phyloP scores from a whole-genome alignment of 2,329 filamentous ascomycete species.

The Phaeosphaeria sp. region DNA sequence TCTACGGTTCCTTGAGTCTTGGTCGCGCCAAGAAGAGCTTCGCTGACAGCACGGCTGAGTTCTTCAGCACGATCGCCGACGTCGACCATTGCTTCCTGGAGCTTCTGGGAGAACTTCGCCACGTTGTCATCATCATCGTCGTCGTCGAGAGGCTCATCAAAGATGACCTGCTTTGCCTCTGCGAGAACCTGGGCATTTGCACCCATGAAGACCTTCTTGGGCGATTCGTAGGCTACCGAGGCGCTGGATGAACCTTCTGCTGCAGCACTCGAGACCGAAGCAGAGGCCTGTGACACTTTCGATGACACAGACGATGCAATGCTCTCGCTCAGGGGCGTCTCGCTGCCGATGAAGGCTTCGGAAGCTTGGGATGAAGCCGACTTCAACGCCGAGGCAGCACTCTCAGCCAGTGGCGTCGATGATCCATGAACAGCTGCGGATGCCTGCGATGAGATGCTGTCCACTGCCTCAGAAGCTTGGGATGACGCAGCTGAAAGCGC shows the following conservation, averaged over 20 bases:
- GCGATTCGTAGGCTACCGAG: constrained; percentile 36
- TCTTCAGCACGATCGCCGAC: constrained; percentile 62
- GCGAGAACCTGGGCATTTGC: constrained; percentile 60
- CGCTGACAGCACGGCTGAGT: constrained; percentile 63
- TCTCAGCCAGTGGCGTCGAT: not conserved
- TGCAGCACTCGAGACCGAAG: constrained; percentile 28
- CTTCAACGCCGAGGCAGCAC: not conserved
- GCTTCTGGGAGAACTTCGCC: constrained; percentile 57
- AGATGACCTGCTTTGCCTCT: constrained; percentile 54
- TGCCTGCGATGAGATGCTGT: not conserved
- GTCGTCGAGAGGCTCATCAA: constrained; percentile 59
- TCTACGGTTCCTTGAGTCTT: constrained; percentile 57
- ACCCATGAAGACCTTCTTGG: constrained; percentile 62
- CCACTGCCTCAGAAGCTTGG: not conserved
- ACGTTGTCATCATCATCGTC: constrained; percentile 56
- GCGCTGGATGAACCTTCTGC: constrained; percentile 19
- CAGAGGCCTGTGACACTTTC: not conserved
- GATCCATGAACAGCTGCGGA: not conserved
- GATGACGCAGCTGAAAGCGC: constrained; percentile 38
- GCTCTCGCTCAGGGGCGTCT: constrained; percentile 33
- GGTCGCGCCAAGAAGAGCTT: constrained; percentile 59
- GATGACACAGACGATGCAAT: constrained; percentile 29
- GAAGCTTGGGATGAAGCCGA: not conserved
- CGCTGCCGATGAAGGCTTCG: constrained; percentile 13
- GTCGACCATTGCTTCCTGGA: constrained; percentile 59